Conservation (phyloP, 495 filamentous ascomycete genomes). For the Rhypophila decipiens region DNA sequence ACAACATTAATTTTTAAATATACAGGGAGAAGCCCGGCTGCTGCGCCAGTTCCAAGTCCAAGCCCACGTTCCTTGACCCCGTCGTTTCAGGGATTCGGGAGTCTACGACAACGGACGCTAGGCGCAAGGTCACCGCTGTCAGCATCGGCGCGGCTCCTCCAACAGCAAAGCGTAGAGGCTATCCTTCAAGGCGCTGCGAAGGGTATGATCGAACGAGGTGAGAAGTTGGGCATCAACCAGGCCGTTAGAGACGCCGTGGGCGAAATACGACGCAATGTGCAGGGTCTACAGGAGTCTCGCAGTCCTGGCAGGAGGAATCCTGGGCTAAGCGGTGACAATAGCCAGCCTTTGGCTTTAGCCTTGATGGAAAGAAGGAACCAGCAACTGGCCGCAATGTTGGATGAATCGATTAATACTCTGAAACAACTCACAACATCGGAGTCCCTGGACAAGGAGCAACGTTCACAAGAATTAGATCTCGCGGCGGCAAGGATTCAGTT, state of each 20-base stretch:
- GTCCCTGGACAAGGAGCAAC: constrained; percentile 29
- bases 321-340: constrained; percentile 8
- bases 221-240: constrained; percentile 83
- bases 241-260: constrained; percentile 84
- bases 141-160: constrained; percentile 53
- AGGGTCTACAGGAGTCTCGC: constrained; percentile 37
- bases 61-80: constrained; percentile 27
- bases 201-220: constrained; percentile 72
- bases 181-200: constrained; percentile 82
- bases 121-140: constrained; percentile 43
- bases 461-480: constrained; percentile 49
- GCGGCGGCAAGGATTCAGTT: constrained; percentile 69
- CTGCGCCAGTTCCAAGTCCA: constrained; percentile 38
- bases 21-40: constrained; percentile 58
- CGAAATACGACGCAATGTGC: constrained; percentile 57
- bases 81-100: constrained; percentile 22
- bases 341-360: constrained; percentile 28
- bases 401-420: constrained; percentile 63
- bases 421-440: constrained; percentile 39
- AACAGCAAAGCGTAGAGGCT: constrained; percentile 64
- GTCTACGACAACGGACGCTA: constrained; percentile 26
- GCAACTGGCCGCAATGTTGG: constrained; percentile 65
- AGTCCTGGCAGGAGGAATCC: constrained; percentile 26
- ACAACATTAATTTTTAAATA: constrained; percentile 75
- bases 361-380: constrained; percentile 64